Evolutionary conservation across 805 yeast genomes (phyloP), one percentile per base, ranked within the genome.

Genomic region (Lachancea kluyveri): DNA sequence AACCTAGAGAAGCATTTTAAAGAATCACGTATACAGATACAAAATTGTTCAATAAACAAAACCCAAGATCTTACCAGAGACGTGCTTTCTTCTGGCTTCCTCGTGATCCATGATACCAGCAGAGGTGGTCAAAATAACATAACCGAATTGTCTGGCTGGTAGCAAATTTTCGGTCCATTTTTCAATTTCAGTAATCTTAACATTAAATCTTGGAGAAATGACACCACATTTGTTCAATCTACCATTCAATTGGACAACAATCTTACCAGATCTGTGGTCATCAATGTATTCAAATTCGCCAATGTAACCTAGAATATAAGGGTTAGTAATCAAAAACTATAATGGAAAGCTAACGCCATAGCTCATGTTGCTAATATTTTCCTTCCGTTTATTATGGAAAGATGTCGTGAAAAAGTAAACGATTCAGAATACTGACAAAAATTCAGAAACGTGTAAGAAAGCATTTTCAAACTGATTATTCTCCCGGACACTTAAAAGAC

Each of bases 81-180:
- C 96, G 73, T 88, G 96, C 83, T 90, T 90, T 79, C 96, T 83
- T 80, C 95, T 85, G 61, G 97, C 97, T 77, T 90, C 96, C 77
- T 90, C 96, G 74, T 88, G 97, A 77, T 90, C 97, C 95, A 88
- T 87, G 61, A 88, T 88, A 72, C 97, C 97, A 57, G 96, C 95
- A 59, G 97, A 90, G 59, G 97, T 88, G 70, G 97, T 90, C 65
- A 88, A 78, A 68, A 88, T 84, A 62, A 88, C 88, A 79, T 69
- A 87, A 74, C 97, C 97, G 62, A 90, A 90, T 72, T 88, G 97
- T 82, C 97, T 86, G 49, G 97, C 94, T 65, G 97, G 97, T 62
- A 88, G 74, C 64, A 88, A 79, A 80, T 88, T 87, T 68, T 79
- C 94, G 55, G 95, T 86, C 97, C 97, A 88, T 74, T 85, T 88